Conservation (phyloP, 225 moss, liverwort and hornwort species). For the Pleurozium schreberi region DNA sequence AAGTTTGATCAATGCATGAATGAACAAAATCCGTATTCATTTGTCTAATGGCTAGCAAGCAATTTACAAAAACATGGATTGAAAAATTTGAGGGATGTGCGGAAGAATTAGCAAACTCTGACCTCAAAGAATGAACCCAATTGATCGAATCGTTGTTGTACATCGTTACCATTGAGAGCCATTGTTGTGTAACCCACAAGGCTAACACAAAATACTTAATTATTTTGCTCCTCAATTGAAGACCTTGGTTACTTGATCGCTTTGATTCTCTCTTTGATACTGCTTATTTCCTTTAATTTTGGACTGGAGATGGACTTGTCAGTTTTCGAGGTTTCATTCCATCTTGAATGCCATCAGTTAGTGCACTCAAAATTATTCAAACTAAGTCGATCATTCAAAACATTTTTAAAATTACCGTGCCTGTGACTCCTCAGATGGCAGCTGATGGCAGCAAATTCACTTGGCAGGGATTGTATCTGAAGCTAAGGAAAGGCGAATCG, state of each 20-base stretch:
- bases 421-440: not conserved
- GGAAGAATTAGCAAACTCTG: not conserved
- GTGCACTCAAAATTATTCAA: not conserved
- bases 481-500: not conserved
- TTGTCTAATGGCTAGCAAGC: not conserved
- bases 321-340: not conserved
- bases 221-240: not conserved
- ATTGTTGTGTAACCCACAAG: not conserved
- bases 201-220: not conserved
- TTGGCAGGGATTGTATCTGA: not conserved
- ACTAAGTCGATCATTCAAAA: no score
- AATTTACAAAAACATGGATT: not conserved
- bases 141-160: no score
- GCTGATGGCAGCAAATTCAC: not conserved
- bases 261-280: not conserved
- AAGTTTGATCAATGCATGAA: not conserved
- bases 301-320: not conserved
- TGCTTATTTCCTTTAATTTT: not conserved
- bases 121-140: no score
- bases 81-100: not conserved
- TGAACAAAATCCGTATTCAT: not conserved
- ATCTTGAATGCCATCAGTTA: not conserved
- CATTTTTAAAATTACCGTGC: not conserved
- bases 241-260: not conserved
- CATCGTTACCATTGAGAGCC: not conserved